phyloP scores from a whole-genome alignment of 495 filamentous ascomycete genomes.

The Margaritispora aquatica region DNA sequence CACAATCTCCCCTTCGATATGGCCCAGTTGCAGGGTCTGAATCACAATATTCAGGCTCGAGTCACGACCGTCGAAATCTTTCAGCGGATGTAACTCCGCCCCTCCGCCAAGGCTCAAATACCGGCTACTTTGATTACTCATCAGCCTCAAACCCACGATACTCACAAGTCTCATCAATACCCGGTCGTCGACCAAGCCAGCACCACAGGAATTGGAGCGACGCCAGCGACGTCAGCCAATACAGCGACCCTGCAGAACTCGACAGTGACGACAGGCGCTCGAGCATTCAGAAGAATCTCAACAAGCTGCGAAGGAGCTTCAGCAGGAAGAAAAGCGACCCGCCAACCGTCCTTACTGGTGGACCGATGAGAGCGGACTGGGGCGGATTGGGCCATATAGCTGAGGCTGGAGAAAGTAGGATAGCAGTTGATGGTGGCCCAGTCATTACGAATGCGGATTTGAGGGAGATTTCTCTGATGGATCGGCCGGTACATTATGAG shows the following conservation, averaged over 20 bases:
- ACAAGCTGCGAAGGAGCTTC: slow-evolving; percentile 1
- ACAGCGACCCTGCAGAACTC: slow-evolving; percentile 12
- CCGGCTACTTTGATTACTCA: slow-evolving; percentile 15
- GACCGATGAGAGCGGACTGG: not conserved
- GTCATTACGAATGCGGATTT: slow-evolving; percentile 2
- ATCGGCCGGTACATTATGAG: not conserved
- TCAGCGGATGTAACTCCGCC: slow-evolving; percentile 12
- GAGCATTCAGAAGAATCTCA: not conserved
- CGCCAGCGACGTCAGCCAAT: slow-evolving; percentile 13
- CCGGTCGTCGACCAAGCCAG: slow-evolving; percentile 11
- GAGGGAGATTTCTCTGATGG: not conserved
- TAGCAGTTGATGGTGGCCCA: not conserved
- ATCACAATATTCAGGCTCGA: slow-evolving; percentile 9
- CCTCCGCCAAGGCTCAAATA: slow-evolving; percentile 2
- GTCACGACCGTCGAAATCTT: not conserved
- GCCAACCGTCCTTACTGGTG: not conserved
- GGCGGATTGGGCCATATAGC: slow-evolving; percentile 11
- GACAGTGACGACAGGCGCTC: slow-evolving; percentile 3
- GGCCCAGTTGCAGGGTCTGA: slow-evolving; percentile 13
- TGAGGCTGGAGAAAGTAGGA: slow-evolving; percentile 14
- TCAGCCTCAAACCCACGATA: slow-evolving; percentile 4
- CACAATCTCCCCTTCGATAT: slow-evolving; percentile 8
- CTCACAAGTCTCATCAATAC: slow-evolving; percentile 2
- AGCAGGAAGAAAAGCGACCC: slow-evolving; percentile 7
- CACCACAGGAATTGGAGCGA: slow-evolving; percentile 20